Conservation (phyloP, 192 early-diverging fungal genomes). For the Ambispora gerdemannii region DNA sequence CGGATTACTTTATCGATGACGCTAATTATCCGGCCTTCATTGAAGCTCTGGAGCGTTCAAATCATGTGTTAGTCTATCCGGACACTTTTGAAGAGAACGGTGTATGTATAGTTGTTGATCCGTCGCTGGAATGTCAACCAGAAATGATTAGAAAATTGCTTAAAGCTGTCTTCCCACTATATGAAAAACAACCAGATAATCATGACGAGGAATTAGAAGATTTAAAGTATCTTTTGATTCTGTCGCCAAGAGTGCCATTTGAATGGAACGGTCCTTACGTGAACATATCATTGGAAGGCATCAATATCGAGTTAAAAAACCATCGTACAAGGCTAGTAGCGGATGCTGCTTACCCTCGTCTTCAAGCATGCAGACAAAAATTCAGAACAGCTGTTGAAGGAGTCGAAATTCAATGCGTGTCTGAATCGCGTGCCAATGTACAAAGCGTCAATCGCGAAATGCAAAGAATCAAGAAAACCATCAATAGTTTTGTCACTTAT, state of each 20-base stretch:
- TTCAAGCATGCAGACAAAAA: constrained; percentile 44
- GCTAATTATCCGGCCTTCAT: constrained; percentile 55
- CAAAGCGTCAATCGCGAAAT: constrained; percentile 55
- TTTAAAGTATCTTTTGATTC: constrained; percentile 55
- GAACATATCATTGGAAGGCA: constrained; percentile 41
- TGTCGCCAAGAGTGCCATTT: constrained; percentile 57
- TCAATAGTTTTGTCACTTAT: constrained; percentile 52
- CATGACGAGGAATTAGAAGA: constrained; percentile 15
- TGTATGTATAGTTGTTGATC: constrained; percentile 74
- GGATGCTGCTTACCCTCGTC: constrained; percentile 34
- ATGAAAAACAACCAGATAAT: constrained; percentile 12
- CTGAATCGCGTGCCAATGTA: constrained; percentile 57
- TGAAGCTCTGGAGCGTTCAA: constrained; percentile 59
- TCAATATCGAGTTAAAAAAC: constrained; percentile 49
- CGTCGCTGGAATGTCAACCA: constrained; percentile 51
- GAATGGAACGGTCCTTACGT: constrained; percentile 54
- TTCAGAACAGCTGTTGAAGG: constrained; percentile 52
- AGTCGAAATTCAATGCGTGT: constrained; percentile 45
- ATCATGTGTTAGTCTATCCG: constrained; percentile 74
- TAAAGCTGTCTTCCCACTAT: constrained; percentile 42
- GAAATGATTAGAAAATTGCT: constrained; percentile 51
- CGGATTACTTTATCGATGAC: constrained; percentile 71
- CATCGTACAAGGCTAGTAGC: constrained; percentile 57
- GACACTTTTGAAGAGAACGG: constrained; percentile 65
- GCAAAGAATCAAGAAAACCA: constrained; percentile 54